Evolutionary conservation across 768 basidiomycete species (phyloP).

Genomic region (Macrolepiota fuliginosa): DNA sequence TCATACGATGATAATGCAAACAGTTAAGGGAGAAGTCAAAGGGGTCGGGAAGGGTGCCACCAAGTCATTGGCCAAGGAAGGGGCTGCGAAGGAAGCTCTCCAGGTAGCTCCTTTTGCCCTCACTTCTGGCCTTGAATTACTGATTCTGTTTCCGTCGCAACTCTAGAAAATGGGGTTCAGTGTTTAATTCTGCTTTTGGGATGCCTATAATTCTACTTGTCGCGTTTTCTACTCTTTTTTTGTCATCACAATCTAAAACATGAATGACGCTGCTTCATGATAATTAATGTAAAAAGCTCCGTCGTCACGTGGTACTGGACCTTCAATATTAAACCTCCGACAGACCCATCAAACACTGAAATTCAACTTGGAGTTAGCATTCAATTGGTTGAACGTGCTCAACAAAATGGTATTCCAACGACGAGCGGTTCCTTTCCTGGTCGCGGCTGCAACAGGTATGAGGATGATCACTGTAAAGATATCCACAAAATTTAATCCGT

Average conservation of each 20-base stretch:
- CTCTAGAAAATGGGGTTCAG: constrained; percentile 4
- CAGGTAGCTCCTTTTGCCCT: constrained; percentile 23
- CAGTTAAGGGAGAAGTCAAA: constrained; percentile 46
- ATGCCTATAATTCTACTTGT: neutral
- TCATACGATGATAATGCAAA: neutral
- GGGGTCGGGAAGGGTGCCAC: constrained; percentile 44
- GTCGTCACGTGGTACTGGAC: constrained; percentile 13
- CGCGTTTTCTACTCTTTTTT: neutral
- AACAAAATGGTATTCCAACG: constrained; percentile 28
- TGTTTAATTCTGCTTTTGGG: neutral
- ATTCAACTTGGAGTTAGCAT: neutral
- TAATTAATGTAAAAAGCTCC: too few relatives aligned
- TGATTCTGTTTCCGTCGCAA: neutral
- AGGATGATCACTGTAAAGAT: neutral
- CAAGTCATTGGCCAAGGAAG: constrained; percentile 46
- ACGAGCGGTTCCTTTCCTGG: constrained; percentile 46
- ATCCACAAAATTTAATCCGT: neutral
- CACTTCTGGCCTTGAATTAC: neutral
- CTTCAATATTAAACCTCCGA: constrained; percentile 10
- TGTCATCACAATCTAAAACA: neutral
- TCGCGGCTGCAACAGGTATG: constrained; percentile 60
- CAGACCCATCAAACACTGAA: neutral
- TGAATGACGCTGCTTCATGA: too few relatives aligned
- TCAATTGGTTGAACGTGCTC: neutral
- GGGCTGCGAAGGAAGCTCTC: constrained; percentile 44